A percentile compares a stretch with the other conserved stretches of the same genome.
phyloP scores from a whole-genome alignment of 1,139 yeast genomes.

The Yamadazyma triangularis region DNA sequence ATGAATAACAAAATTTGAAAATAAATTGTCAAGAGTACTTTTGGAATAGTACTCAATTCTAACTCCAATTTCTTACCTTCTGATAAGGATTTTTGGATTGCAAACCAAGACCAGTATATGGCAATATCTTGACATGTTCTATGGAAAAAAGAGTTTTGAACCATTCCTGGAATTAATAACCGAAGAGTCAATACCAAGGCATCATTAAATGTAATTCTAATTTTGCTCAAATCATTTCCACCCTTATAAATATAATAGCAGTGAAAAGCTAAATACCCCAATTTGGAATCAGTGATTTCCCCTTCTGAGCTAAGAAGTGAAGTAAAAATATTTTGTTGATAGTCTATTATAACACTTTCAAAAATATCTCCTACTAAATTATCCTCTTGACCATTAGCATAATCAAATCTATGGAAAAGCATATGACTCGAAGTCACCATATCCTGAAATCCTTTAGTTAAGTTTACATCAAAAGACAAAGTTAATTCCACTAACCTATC shows the following conservation, averaged over 20 bases:
- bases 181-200: slow-evolving; percentile 32
- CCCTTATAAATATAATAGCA: slow-evolving; percentile 1
- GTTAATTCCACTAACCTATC: slow-evolving; percentile 53
- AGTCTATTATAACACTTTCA: slow-evolving; percentile 31
- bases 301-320: slow-evolving; percentile 22
- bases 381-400: slow-evolving; percentile 16
- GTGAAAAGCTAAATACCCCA: slow-evolving; percentile 26
- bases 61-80: slow-evolving; percentile 18
- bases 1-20: slow-evolving; percentile 31
- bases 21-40: slow-evolving; percentile 24
- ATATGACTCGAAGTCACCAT: slow-evolving; percentile 23
- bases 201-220: slow-evolving; percentile 25
- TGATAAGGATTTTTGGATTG: slow-evolving; percentile 21
- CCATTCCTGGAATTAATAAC: slow-evolving; percentile 33
- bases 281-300: slow-evolving; percentile 23
- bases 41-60: slow-evolving; percentile 31
- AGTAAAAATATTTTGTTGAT: slow-evolving; percentile 24
- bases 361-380: slow-evolving; percentile 28
- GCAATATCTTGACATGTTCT: slow-evolving; percentile 26
- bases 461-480: slow-evolving; percentile 59
- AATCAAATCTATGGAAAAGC: slow-evolving; percentile 22
- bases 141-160: slow-evolving; percentile 21
- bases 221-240: slow-evolving; percentile 6
- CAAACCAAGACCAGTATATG: slow-evolving; percentile 40
- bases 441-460: slow-evolving; percentile 35